Evolutionary conservation across 129 eudicot species (phyloP).

Genomic region (Scalesia atractyloides): DNA sequence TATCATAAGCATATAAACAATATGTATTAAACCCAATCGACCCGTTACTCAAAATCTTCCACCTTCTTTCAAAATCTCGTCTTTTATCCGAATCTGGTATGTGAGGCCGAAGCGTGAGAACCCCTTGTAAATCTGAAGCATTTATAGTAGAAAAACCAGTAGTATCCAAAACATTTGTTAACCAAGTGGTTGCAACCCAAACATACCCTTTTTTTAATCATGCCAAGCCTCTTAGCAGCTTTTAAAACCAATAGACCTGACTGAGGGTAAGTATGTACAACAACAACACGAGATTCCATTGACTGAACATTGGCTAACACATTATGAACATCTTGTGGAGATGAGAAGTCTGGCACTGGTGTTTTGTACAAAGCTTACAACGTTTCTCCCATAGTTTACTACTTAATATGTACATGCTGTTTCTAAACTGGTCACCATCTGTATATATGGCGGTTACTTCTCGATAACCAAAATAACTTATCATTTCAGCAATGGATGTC

Average conservation of each 20-base stretch:
- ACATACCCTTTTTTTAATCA: constrained; percentile 77
- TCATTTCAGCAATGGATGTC: constrained; percentile 80
- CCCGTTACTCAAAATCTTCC: constrained; percentile 61
- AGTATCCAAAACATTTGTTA: constrained; percentile 66
- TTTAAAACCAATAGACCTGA: constrained; percentile 53
- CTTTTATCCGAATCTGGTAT: constrained; percentile 55
- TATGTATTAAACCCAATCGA: constrained; percentile 60
- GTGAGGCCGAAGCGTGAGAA: constrained; percentile 69
- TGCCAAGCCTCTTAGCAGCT: constrained; percentile 62
- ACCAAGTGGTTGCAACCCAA: constrained; percentile 87
- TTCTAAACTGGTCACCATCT: constrained; percentile 71
- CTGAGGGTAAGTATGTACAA: constrained; percentile 50
- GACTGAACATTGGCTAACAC: constrained; percentile 46
- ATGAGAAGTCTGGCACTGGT: constrained; percentile 42
- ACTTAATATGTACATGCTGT: constrained; percentile 55
- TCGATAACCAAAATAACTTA: constrained; percentile 58
- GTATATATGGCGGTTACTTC: constrained; percentile 63
- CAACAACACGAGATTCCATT: constrained; percentile 79
- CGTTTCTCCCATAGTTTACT: constrained; percentile 54
- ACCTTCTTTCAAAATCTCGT: constrained; percentile 43
- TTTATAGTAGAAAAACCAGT: constrained; percentile 18
- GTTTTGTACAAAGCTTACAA: constrained; percentile 68
- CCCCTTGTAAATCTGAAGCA: constrained; percentile 50
- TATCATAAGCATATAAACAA: constrained; percentile 87
- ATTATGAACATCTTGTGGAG: constrained; percentile 31